Percentiles rank a stretch among this genome's conserved stretches.
phyloP scores from a whole-genome alignment of 1,284 basidiomycete species.

The Cutaneotrichosporon curvatum region DNA sequence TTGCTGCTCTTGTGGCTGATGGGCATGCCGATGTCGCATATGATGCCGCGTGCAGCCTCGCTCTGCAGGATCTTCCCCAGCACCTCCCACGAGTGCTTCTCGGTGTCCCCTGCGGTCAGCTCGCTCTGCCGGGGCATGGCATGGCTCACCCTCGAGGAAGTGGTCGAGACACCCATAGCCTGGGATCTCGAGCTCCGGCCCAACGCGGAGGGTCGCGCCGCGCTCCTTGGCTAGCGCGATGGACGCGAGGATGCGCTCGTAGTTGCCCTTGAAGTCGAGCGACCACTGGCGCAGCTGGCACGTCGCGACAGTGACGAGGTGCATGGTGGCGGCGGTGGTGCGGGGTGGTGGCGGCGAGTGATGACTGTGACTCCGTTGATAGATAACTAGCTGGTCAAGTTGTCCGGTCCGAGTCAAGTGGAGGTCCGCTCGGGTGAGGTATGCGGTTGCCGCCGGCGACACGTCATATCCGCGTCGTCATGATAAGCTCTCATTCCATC shows the following conservation, averaged over 20 bases:
- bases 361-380: too few species aligned
- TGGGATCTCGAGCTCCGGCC: constrained; percentile 96
- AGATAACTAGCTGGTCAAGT: too few species aligned
- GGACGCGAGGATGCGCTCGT: constrained; percentile 81
- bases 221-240: constrained; percentile 78
- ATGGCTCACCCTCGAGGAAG: constrained; percentile 50
- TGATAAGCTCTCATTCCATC: too few species aligned
- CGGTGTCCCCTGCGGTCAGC: constrained; percentile 66
- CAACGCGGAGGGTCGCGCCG: constrained; percentile 90
- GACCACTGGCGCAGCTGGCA: constrained; percentile 93
- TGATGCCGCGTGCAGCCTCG: constrained; percentile 65
- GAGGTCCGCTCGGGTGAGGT: too few species aligned
- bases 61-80: constrained; percentile 76
- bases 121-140: too few species aligned
- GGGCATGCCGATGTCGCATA: constrained; percentile 95
- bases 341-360: too few species aligned
- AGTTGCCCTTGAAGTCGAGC: constrained; percentile 87
- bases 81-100: constrained; percentile 94
- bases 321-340: constrained; percentile 11
- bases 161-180: constrained; percentile 95
- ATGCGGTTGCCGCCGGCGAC: too few species aligned
- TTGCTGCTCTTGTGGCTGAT: constrained; percentile 93
- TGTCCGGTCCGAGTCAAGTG: too few species aligned
- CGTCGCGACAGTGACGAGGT: constrained; percentile 68
- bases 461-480: too few species aligned